Conservation (phyloP, 2,329 filamentous ascomycete species). For the Epichloe gansuensis region DNA sequence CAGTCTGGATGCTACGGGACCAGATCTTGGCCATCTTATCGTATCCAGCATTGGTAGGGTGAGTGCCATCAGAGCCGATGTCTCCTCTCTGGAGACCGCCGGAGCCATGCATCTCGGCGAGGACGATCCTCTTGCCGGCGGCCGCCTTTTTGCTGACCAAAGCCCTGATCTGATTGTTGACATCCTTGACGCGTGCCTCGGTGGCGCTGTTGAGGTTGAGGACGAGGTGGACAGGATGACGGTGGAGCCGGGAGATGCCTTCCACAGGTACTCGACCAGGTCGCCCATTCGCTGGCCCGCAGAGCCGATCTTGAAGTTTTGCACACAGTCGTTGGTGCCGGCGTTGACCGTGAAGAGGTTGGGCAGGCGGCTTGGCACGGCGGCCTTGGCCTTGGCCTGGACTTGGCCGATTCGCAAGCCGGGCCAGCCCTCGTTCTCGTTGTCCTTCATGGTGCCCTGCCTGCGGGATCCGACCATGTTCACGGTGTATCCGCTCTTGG, state of each 20-base stretch:
- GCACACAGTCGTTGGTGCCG: conserved; percentile 31
- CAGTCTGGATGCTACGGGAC: conserved; percentile 18
- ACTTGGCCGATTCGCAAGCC: conserved; percentile 29
- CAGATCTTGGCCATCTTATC: conserved; percentile 29
- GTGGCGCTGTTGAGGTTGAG: conserved; percentile 18
- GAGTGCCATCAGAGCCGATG: conserved; percentile 24
- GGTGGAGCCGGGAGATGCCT: conserved; percentile 18
- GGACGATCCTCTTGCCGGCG: conserved; percentile 20
- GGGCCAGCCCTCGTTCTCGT: conserved; percentile 33
- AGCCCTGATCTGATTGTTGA: conserved; percentile 22
- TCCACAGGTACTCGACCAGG: conserved; percentile 25
- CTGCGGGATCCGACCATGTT: conserved; percentile 19
- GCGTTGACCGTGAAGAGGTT: conserved; percentile 30
- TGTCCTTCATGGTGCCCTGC: conserved; percentile 27
- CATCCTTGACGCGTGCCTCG: conserved; percentile 15
- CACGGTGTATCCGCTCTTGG: conserved; percentile 20
- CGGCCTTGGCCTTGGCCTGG: conserved; percentile 18
- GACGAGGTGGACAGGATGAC: conserved; percentile 29
- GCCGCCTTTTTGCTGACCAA: conserved; percentile 17
- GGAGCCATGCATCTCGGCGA: conserved; percentile 27
- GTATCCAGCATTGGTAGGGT: conserved; percentile 28
- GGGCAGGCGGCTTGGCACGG: conserved; percentile 21
- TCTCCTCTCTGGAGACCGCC: conserved; percentile 19
- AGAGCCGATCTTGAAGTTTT: conserved; percentile 17
- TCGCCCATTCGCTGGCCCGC: conserved; percentile 21